These are phyloP conservation scores for Diutina neorugosa DNA, from an alignment of 1,139 yeast species.

Conservation along the genomic window DNA sequence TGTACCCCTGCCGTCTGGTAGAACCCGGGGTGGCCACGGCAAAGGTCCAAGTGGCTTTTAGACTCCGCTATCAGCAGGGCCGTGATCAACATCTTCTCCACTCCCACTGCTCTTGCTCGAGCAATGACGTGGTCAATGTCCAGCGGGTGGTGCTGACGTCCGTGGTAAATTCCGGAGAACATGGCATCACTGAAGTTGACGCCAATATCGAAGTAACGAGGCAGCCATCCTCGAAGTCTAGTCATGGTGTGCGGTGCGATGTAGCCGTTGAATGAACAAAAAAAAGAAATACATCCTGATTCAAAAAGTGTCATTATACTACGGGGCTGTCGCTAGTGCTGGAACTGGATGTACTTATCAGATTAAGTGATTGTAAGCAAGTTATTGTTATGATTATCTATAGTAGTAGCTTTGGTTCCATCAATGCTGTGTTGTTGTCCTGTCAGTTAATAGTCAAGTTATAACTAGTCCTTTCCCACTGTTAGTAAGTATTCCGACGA, in stretches of 20 bases:
- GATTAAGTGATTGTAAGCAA: too few relatives aligned
- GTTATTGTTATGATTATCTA: too few relatives aligned
- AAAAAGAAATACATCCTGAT: too few relatives aligned
- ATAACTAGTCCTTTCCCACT: too few relatives aligned
- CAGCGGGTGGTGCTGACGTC: conserved; percentile 49
- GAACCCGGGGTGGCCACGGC: conserved; percentile 23
- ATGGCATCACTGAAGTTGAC: conserved; percentile 83
- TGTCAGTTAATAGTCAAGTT: too few relatives aligned
- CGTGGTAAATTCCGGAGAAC: conserved; percentile 75
- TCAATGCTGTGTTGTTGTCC: too few relatives aligned
- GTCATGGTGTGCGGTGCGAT: conserved; percentile 1
- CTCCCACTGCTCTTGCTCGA: conserved; percentile 58
- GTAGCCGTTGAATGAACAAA: too few relatives aligned
- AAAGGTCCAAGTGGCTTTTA: conserved; percentile 24
- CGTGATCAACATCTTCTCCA: conserved; percentile 62
- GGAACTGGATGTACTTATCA: too few relatives aligned
- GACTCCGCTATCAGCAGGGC: conserved; percentile 72
- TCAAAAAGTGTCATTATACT: too few relatives aligned
- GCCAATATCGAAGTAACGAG: conserved; percentile 43
- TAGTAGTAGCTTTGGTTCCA: too few relatives aligned
- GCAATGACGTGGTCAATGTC: conserved; percentile 56
- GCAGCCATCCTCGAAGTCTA: conserved; percentile 20
- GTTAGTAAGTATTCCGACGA: too few relatives aligned
- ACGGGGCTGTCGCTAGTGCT: too few relatives aligned
- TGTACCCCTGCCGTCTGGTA: conserved; percentile 85